Conservation (phyloP, 495 filamentous ascomycete genomes). For the Glutinoglossum americanum region DNA sequence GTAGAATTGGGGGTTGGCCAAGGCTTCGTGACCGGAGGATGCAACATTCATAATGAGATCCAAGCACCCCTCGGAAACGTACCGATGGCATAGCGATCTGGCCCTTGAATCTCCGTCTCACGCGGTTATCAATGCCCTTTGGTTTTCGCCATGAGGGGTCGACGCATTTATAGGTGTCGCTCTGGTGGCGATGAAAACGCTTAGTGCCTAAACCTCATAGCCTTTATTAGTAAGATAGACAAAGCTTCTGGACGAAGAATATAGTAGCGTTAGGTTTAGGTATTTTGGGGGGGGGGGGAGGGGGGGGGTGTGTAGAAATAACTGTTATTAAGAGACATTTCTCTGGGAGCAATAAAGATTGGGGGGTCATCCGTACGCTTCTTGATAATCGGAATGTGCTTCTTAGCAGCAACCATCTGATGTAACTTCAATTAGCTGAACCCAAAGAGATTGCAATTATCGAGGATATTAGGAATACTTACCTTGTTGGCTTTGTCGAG, state of each 20-base stretch:
- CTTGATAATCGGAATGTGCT: conserved; percentile 98
- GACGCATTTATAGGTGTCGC: conserved; percentile 83
- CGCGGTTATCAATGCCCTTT: conserved; percentile 94
- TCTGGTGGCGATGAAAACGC: conserved; percentile 88
- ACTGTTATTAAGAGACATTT: neutral
- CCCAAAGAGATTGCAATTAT: neutral
- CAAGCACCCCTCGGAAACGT: conserved; percentile 24
- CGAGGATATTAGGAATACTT: conserved; percentile 8
- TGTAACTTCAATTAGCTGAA: conserved; percentile 14
- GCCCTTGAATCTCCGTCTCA: conserved; percentile 83
- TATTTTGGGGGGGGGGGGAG: neutral
- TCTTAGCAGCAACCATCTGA: conserved; percentile 96
- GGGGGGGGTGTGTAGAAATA: neutral
- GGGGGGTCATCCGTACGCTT: conserved; percentile 58
- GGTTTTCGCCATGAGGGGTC: conserved; percentile 87
- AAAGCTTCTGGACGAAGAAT: neutral
- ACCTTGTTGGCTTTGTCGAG: conserved; percentile 27
- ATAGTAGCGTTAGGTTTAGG: neutral
- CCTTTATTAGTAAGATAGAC: conserved; percentile 1
- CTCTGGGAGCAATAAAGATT: neutral
- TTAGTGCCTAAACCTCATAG: conserved; percentile 40
- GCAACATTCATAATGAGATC: neutral
- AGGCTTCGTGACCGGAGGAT: neutral
- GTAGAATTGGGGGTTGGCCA: no score
- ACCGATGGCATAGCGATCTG: conserved; percentile 94